These are phyloP conservation scores for Coffea eugenioides DNA, from an alignment of 257 asterid species.

Conservation along the genomic window DNA sequence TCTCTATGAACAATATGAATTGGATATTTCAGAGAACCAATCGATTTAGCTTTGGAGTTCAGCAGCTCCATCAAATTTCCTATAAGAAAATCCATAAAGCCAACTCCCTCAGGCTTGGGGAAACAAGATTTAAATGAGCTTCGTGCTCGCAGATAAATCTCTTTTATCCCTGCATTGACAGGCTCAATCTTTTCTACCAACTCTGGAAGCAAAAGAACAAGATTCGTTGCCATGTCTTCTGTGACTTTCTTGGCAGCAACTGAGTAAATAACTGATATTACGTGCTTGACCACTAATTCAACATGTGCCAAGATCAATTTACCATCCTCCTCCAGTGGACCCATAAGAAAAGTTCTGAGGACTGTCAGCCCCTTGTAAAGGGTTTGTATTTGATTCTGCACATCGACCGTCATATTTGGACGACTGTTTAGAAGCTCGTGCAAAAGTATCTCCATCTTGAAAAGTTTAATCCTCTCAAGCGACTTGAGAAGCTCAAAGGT, in stretches of 20 bases:
- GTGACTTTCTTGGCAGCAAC: neutral
- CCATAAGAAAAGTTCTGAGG: conserved; percentile 3
- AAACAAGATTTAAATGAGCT: neutral
- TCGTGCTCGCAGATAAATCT: neutral
- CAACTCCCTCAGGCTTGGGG: conserved; percentile 6
- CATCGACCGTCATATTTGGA: neutral
- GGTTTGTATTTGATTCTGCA: neutral
- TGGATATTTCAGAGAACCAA: neutral
- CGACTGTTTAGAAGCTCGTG: conserved; percentile 1
- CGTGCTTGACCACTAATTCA: neutral
- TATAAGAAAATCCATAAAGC: conserved; percentile 11
- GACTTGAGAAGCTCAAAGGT: neutral
- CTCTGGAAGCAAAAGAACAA: neutral
- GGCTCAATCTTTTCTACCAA: neutral
- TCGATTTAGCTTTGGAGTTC: neutral
- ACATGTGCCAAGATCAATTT: neutral
- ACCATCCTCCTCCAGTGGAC: neutral
- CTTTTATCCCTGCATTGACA: conserved; percentile 1
- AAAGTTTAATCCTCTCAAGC: neutral
- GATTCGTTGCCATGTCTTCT: neutral
- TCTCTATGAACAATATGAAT: neutral
- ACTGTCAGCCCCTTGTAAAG: neutral
- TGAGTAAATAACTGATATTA: neutral
- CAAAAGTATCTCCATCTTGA: conserved; percentile 5
- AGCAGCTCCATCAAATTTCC: neutral